Base-by-base conservation (phyloP, 805 yeast species). In the Teunomyces barrocoloradensis region DNA sequence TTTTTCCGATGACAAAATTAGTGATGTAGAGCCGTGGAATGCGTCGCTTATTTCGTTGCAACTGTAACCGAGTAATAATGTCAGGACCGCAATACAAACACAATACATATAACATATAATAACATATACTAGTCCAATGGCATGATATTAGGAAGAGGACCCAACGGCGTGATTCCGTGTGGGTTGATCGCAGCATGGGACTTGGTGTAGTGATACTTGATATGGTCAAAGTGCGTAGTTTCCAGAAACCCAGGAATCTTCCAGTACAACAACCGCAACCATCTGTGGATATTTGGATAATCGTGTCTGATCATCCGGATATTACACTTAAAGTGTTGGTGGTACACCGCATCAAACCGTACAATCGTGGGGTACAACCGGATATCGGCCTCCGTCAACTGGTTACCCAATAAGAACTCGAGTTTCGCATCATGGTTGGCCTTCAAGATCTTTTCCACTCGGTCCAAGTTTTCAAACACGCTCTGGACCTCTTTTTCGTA, bases 291-390 rank as follows among this genome's bases (percentile, higher is more conserved):
- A 56, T 75, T 69, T 18, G 97, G 97, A 64, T 81, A 92, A 53
- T 89, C 87, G 53, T 70, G 63, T 61, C 97, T 80, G 58, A 92
- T 87, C 74, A 84, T 85, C 42, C 84, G 84, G 51, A 89, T 66
- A 66, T 92, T 92, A 66, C 96, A 88, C 70, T 92, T 94, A 80
- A 92, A 94, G 66, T 92, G 97, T 67, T 91, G 96, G 45, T 86
- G 92, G 62, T 92, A 92, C 18, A 90, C 96, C 1, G 95, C 87
- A 65, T 92, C 98, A 60, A 92, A 92, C 58, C 99, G 81, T 38
- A 89, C 75, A 49, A 92, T 84, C 2, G 98, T 92, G 20, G 97
- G 82, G 71, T 71, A 92, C 43, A 92, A 78, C 54, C 97, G 78
- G 48, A 92, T 75, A 65, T 92, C 99, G 5, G 96, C 96, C 69